Base-by-base conservation (phyloP, 306 rosid genomes). In the Rubus idaeus region DNA sequence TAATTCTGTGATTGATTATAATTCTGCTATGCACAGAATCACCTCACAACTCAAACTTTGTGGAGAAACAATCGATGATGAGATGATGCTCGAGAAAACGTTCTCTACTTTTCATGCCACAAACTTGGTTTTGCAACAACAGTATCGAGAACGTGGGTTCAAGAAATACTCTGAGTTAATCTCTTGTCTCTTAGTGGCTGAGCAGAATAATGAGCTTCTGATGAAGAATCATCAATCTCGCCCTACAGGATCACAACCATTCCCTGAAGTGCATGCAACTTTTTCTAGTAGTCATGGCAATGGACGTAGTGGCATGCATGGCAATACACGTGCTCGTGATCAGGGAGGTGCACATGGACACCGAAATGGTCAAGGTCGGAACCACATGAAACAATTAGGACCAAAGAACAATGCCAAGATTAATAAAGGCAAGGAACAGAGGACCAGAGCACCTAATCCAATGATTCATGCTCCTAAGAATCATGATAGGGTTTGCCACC, bases 151-250 rank as follows among this genome's bases (percentile, higher is more conserved):
- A 53, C 6, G 9, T 3, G 37, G 13, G 0, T 78, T 78, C 16
- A 9, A 9, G 0, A n/a, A 70, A 8, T 78, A 70, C 6, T 8
- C 12, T 13, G 0, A 61, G 1, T 12, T 78, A 0, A 78, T 61
- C 3, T 70, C 65, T 3, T 47, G 5, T 20, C 8, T 57, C 0
- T 20, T 58, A 10, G 3, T 70, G 12, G 42, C 26, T 45, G 8
- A 69, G 16, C 6, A 77, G 1, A 77, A 61, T 18, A 78, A 37
- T 71, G 55, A 78, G 10, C 14, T 61, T 6, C 20, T 60, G 4
- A 37, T 61, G 30, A 61, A 4, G 10, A 78, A 20, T 17, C 53
- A 70, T 5, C 5, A 47, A 0, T 58, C 47, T 1, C 10, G 40
- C n/a, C 52, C 26, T 1, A 69, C 10, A 3, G 23, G 66, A 7